Percentiles rank a stretch among this genome's conserved stretches.
phyloP scores from a whole-genome alignment of 1,284 basidiomycete species.

The Ustilago hordei region DNA sequence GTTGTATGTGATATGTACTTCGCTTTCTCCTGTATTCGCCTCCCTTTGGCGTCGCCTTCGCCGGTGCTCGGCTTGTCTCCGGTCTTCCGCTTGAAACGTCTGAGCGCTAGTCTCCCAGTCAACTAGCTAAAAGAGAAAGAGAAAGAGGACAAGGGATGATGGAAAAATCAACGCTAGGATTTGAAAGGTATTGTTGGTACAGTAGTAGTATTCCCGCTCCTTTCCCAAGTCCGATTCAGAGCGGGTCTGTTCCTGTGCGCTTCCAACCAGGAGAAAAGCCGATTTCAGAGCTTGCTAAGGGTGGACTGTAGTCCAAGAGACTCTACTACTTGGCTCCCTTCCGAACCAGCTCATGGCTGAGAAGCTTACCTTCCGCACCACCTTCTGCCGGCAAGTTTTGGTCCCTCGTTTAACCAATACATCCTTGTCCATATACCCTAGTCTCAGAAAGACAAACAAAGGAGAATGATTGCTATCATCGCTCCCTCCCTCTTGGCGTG shows the following conservation, averaged over 20 bases:
- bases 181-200: not conserved
- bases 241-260: not conserved
- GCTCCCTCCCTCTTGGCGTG: not conserved
- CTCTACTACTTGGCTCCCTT: not conserved
- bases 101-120: not conserved
- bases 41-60: not conserved
- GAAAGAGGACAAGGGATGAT: not conserved
- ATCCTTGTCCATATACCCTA: not conserved
- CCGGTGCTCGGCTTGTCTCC: constrained; percentile 6
- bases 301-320: not conserved
- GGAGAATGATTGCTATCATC: not conserved
- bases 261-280: not conserved
- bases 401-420: not conserved
- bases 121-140: not conserved
- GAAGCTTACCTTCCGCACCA: not conserved
- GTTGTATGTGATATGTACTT: not conserved
- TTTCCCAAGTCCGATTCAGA: not conserved
- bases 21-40: no score
- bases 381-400: not conserved
- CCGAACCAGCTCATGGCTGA: not conserved
- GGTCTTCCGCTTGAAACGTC: not conserved
- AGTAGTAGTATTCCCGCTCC: not conserved
- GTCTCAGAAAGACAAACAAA: not conserved
- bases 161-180: not conserved
- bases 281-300: not conserved